Percentiles rank a stretch among this genome's conserved stretches.
phyloP scores from a whole-genome alignment of 306 rosid species.

The Pterocarpus santalinus region DNA sequence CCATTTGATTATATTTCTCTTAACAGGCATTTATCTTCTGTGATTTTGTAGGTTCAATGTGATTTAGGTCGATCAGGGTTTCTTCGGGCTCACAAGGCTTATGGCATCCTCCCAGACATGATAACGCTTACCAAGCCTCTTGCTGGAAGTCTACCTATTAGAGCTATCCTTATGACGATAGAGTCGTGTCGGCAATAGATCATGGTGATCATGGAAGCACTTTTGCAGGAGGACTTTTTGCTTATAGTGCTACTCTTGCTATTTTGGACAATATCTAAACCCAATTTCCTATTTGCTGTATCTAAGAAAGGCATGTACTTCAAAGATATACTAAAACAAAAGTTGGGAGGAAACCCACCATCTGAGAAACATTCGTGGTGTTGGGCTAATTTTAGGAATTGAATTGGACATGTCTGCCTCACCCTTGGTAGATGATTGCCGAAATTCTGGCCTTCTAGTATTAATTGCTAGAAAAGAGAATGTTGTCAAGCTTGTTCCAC shows the following conservation, averaged over 20 bases:
- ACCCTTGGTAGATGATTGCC: slow-evolving; percentile 77
- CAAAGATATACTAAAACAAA: slow-evolving; percentile 66
- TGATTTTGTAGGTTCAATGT: slow-evolving; percentile 76
- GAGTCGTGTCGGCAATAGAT: slow-evolving; percentile 73
- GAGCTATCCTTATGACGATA: slow-evolving; percentile 76
- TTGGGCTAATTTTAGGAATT: slow-evolving; percentile 80
- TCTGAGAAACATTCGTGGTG: slow-evolving; percentile 77
- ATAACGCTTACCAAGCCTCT: slow-evolving; percentile 98
- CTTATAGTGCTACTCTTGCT: slow-evolving; percentile 77
- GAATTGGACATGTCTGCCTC: slow-evolving; percentile 78
- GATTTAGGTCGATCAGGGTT: slow-evolving; percentile 88
- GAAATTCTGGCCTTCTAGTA: slow-evolving; percentile 71
- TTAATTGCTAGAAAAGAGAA: slow-evolving; percentile 89
- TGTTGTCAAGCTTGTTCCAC: slow-evolving; percentile 88
- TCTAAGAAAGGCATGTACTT: slow-evolving; percentile 71
- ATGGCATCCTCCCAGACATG: slow-evolving; percentile 78
- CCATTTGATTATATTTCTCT: slow-evolving; percentile 19
- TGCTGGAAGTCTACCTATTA: slow-evolving; percentile 93
- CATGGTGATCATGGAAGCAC: slow-evolving; percentile 95
- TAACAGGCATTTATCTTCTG: not conserved
- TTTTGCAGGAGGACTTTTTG: slow-evolving; percentile 80
- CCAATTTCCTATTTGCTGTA: slow-evolving; percentile 68
- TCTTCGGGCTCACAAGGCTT: slow-evolving; percentile 89
- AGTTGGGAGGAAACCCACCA: slow-evolving; percentile 75
- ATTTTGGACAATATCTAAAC: slow-evolving; percentile 76